phyloP scores from a whole-genome alignment of 805 yeast genomes.

The Starmerella bacillaris region DNA sequence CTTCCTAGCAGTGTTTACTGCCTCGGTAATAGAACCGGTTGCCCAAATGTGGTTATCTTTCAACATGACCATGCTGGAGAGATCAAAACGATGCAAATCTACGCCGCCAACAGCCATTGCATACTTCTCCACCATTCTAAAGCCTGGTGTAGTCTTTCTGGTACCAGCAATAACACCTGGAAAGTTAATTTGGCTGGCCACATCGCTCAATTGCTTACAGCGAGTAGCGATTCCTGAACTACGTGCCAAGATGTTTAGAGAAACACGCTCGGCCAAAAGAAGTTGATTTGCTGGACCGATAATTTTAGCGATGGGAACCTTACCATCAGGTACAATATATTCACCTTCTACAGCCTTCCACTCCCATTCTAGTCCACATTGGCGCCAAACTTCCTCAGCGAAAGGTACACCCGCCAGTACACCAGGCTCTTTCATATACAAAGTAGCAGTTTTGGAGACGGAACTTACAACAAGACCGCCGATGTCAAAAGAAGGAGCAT shows the following conservation, averaged over 20 bases:
- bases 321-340: constrained; percentile 34
- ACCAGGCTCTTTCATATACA: constrained; percentile 68
- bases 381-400: constrained; percentile 65
- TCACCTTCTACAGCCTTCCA: constrained; percentile 67
- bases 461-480: constrained; percentile 93
- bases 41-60: constrained; percentile 89
- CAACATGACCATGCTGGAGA: constrained; percentile 87
- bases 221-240: constrained; percentile 78
- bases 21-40: constrained; percentile 76
- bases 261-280: constrained; percentile 68
- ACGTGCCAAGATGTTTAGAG: constrained; percentile 65
- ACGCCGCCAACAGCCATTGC: constrained; percentile 92
- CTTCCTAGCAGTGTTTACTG: constrained; percentile 55
- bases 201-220: constrained; percentile 35
- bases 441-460: constrained; percentile 47
- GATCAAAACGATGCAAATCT: constrained; percentile 80
- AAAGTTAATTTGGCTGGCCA: constrained; percentile 54
- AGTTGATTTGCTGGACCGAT: constrained; percentile 64
- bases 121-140: constrained; percentile 73
- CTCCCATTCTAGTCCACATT: constrained; percentile 49
- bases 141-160: constrained; percentile 92
- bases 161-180: constrained; percentile 86
- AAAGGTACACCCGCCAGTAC: constrained; percentile 75
- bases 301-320: constrained; percentile 61
- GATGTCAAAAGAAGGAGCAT: constrained; percentile 81